These are phyloP conservation scores for Pichia deserticola DNA, from an alignment of 805 yeast genomes.

Conservation along the genomic window DNA sequence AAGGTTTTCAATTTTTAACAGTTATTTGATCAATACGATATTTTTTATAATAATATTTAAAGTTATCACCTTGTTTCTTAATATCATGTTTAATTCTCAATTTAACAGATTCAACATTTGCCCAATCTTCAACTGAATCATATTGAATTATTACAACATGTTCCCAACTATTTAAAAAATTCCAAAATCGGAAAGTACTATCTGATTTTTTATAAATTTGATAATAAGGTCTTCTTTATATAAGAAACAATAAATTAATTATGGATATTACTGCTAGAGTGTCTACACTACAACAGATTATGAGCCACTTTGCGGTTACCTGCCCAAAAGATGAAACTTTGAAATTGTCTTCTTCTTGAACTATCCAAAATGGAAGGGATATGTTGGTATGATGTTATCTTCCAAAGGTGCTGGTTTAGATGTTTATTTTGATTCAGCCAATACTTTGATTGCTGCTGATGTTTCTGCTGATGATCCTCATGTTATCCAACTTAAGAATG, in stretches of 20 bases:
- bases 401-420: no score
- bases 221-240: conserved; percentile 38
- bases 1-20: conserved; percentile 13
- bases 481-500: not conserved
- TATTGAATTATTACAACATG: conserved; percentile 28
- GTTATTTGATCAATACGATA: conserved; percentile 13
- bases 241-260: no score
- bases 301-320: no score
- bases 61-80: conserved; percentile 6
- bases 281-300: no score
- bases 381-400: no score
- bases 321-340: no score
- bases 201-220: conserved; percentile 36
- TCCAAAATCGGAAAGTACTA: conserved; percentile 22
- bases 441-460: no score
- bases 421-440: no score
- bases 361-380: no score
- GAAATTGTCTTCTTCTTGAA: no score
- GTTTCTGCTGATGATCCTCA: no score
- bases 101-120: conserved; percentile 8
- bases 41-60: conserved; percentile 13
- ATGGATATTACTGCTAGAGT: no score
- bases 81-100: conserved; percentile 6
- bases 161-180: conserved; percentile 20
- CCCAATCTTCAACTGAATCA: conserved; percentile 22